Percentiles rank a stretch among this genome's conserved stretches.
Evolutionary conservation across 2,329 filamentous ascomycete genomes (phyloP).

Genomic region (Penicillium sclerotigenum): DNA sequence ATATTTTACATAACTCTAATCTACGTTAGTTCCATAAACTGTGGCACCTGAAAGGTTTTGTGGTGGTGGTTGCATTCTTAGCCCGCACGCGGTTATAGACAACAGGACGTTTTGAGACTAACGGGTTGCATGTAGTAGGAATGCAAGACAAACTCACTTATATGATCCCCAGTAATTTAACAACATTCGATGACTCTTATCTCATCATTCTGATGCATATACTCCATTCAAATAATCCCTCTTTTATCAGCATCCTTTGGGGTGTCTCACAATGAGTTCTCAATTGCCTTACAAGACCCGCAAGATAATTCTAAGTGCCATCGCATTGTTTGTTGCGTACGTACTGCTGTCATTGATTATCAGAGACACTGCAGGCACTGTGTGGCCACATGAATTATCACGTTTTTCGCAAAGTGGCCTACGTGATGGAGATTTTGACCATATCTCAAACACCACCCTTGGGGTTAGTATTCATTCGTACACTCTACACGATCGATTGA

Average conservation of each 20-base stretch:
- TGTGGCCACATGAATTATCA: background rate
- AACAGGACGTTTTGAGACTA: background rate
- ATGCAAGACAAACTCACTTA: background rate
- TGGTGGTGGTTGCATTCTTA: background rate
- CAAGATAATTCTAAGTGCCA: background rate
- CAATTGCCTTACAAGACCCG: background rate
- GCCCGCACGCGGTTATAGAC: background rate
- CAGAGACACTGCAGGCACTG: background rate
- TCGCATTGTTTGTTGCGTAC: background rate
- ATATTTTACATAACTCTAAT: too few relatives aligned
- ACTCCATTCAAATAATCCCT: background rate
- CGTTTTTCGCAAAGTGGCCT: background rate
- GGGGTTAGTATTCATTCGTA: slow-evolving; percentile 19
- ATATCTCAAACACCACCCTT: slow-evolving; percentile 28
- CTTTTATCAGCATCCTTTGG: background rate
- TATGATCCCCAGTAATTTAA: background rate
- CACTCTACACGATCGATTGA: background rate
- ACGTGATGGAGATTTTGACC: slow-evolving; percentile 8
- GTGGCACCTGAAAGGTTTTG: too few relatives aligned
- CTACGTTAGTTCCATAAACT: too few relatives aligned
- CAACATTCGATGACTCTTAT: background rate
- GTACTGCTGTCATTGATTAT: background rate
- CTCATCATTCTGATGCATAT: background rate
- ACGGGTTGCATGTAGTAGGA: background rate
- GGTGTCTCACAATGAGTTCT: background rate